These are phyloP conservation scores for Linum tenue DNA, from an alignment of 345 rosid species.

Conservation along the genomic window DNA sequence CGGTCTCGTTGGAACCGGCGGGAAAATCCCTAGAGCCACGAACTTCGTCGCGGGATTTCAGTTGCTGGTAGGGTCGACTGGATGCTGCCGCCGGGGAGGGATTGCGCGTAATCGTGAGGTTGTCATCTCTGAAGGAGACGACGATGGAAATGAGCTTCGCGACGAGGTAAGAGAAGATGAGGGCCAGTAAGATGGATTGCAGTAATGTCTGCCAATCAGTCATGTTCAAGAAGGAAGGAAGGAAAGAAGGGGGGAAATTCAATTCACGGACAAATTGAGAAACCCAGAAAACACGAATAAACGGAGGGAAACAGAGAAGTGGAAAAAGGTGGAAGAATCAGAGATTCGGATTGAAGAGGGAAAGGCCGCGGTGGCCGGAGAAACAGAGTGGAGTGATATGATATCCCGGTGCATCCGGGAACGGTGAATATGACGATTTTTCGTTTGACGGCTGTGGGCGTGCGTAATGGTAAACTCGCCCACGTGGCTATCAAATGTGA, in stretches of 20 bases:
- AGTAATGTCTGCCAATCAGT: constrained; percentile 70
- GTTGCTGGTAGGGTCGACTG: background rate
- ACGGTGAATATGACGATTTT: too few relatives aligned
- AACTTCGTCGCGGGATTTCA: constrained; percentile 9
- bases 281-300: too few relatives aligned
- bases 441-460: too few relatives aligned
- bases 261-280: too few relatives aligned
- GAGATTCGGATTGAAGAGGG: too few relatives aligned
- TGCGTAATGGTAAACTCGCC: too few relatives aligned
- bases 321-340: too few relatives aligned
- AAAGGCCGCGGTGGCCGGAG: too few relatives aligned
- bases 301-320: too few relatives aligned
- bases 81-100: background rate
- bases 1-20: constrained; percentile 25
- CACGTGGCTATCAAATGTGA: too few relatives aligned
- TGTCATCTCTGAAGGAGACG: constrained; percentile 71
- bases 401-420: too few relatives aligned
- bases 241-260: background rate
- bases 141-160: constrained; percentile 88
- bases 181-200: constrained; percentile 67
- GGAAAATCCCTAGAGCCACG: constrained; percentile 8
- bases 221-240: constrained; percentile 4
- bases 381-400: too few relatives aligned
- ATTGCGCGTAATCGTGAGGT: constrained; percentile 46
- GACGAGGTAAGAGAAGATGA: constrained; percentile 73